Evolutionary conservation across 179 eudicot genomes (phyloP).

Genomic region (Vitellaria paradoxa): DNA sequence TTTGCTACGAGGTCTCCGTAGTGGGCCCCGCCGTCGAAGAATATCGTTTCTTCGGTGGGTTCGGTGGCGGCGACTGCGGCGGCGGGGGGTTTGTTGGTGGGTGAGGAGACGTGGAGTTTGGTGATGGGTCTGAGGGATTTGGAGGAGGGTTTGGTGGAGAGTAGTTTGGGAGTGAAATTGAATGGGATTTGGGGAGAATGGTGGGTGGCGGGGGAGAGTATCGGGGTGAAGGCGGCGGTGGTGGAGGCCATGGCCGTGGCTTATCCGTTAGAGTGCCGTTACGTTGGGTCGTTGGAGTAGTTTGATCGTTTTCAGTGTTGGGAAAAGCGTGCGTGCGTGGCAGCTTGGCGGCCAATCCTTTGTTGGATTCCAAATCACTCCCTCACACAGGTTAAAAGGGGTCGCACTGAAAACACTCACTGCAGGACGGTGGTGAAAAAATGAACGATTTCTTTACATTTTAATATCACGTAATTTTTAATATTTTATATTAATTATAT

Average conservation of each 20-base stretch:
- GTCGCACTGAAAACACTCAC: too few relatives aligned
- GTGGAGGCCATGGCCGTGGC: constrained; percentile 39
- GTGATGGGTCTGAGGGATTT: constrained; percentile 39
- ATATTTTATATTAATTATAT: too few relatives aligned
- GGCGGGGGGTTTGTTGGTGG: constrained; percentile 41
- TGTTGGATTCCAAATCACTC: background rate
- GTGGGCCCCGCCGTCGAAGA: constrained; percentile 90
- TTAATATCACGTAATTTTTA: too few relatives aligned
- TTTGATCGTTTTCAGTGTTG: background rate
- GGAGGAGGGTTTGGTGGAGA: constrained; percentile 20
- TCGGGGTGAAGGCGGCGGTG: constrained; percentile 35
- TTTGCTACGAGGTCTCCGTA: constrained; percentile 78
- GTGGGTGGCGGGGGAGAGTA: constrained; percentile 30
- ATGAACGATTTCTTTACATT: too few relatives aligned
- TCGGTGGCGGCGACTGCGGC: constrained; percentile 29
- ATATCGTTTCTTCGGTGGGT: constrained; percentile 52
- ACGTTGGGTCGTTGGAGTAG: background rate
- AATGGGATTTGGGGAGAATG: constrained; percentile 13
- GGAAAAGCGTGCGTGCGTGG: constrained; percentile 9
- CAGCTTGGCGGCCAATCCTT: constrained; percentile 9
- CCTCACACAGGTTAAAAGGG: too few relatives aligned
- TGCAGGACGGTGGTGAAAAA: too few relatives aligned
- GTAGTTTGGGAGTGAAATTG: constrained; percentile 20
- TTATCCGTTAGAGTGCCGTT: constrained; percentile 17
- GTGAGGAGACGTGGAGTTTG: constrained; percentile 60